phyloP scores from a whole-genome alignment of 2,329 filamentous ascomycete species.

The Exophiala sp. region DNA sequence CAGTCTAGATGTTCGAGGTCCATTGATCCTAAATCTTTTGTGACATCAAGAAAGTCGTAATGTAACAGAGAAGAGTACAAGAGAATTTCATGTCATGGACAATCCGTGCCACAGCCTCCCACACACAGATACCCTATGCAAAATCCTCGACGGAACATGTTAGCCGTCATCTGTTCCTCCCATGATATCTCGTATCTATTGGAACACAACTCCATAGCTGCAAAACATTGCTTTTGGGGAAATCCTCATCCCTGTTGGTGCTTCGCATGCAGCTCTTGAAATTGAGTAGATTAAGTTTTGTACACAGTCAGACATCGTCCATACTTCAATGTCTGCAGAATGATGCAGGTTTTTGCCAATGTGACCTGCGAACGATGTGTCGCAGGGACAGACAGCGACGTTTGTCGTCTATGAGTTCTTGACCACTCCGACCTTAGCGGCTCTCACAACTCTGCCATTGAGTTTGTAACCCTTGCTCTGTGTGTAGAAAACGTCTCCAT shows the following conservation, averaged over 20 bases:
- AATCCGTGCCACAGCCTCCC: not conserved
- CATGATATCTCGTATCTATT: not conserved
- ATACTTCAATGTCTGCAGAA: not conserved
- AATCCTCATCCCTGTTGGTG: not conserved
- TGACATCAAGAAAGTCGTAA: too few relatives aligned
- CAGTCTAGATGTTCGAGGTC: too few relatives aligned
- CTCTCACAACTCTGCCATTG: conserved; percentile 83
- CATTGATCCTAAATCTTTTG: too few relatives aligned
- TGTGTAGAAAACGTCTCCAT: conserved; percentile 84
- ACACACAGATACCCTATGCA: not conserved
- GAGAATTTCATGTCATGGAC: not conserved
- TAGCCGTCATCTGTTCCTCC: conserved; percentile 17
- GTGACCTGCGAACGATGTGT: not conserved
- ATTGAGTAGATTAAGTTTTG: not conserved
- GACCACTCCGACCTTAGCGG: conserved; percentile 93
- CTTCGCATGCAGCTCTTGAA: not conserved
- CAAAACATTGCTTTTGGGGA: not conserved
- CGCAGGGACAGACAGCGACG: too few relatives aligned
- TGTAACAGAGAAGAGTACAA: too few relatives aligned
- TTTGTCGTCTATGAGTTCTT: conserved; percentile 60
- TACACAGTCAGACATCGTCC: not conserved
- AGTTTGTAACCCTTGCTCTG: conserved; percentile 96
- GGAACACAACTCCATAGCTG: not conserved
- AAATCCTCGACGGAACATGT: conserved; percentile 21
- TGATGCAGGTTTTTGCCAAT: not conserved